A percentile compares a stretch with the other conserved stretches of the same genome.
Conservation (phyloP, 805 yeast genomes). For the Pichia sporocuriosa region DNA sequence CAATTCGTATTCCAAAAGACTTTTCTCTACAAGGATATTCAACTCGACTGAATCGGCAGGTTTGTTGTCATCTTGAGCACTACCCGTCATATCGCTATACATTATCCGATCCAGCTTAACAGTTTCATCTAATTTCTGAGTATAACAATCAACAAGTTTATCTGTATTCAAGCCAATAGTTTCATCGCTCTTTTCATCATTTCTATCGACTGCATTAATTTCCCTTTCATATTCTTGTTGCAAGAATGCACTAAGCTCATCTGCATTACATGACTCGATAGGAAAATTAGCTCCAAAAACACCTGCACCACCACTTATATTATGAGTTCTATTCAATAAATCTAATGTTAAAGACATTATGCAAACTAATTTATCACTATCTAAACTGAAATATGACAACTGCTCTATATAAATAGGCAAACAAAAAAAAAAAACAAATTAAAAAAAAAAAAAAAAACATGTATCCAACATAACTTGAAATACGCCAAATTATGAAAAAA, state of each 20-base stretch:
- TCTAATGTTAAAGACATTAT: constrained; percentile 6
- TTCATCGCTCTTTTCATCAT: not conserved
- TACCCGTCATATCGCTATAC: not conserved
- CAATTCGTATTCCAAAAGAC: constrained; percentile 12
- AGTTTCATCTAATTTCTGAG: not conserved
- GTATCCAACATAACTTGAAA: not conserved
- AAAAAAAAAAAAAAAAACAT: too few relatives aligned
- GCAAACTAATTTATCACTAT: too few relatives aligned
- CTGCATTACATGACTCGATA: not conserved
- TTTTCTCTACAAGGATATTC: constrained; percentile 14
- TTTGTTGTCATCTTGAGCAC: not conserved
- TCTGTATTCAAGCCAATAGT: too few relatives aligned
- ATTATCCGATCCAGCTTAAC: not conserved
- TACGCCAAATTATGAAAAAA: too few relatives aligned
- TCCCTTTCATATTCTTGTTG: not conserved
- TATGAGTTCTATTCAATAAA: constrained; percentile 5
- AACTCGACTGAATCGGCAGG: constrained; percentile 10
- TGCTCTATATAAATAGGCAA: too few relatives aligned
- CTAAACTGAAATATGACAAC: too few relatives aligned
- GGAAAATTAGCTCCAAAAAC: too few relatives aligned
- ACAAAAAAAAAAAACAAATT: too few relatives aligned
- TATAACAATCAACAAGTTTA: not conserved
- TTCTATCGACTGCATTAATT: too few relatives aligned
- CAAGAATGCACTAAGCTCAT: constrained; percentile 4
- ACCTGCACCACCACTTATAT: too few relatives aligned